Conservation (phyloP, 208 protist genomes). For the Trypanosoma melophagium region DNA sequence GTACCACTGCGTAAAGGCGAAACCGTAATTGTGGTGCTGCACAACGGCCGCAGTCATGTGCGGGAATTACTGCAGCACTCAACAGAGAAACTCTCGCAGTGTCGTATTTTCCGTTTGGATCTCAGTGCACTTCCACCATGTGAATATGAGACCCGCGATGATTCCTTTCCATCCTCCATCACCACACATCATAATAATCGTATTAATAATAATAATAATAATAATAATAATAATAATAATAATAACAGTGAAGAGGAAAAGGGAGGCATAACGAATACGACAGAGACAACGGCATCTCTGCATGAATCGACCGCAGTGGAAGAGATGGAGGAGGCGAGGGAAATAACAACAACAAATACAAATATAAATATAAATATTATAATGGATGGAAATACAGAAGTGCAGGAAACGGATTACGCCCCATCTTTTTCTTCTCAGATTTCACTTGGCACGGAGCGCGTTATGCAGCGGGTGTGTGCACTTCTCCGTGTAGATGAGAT, state of each 20-base stretch:
- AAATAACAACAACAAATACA: not conserved
- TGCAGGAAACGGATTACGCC: not conserved
- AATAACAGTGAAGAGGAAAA: not conserved
- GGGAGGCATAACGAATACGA: no score
- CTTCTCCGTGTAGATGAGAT: conserved; percentile 49
- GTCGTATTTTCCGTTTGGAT: conserved; percentile 66
- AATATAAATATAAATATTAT: not conserved
- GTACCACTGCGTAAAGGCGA: conserved; percentile 49
- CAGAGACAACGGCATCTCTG: not conserved
- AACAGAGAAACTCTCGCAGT: conserved; percentile 49
- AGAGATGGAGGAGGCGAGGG: not conserved
- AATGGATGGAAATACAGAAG: no score
- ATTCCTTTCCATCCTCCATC: not conserved
- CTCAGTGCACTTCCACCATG: conserved; percentile 51
- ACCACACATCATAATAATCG: not conserved
- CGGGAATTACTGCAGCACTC: conserved; percentile 32
- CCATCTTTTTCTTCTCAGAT: conserved; percentile 36
- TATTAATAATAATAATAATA: not conserved
- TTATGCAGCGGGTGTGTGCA: conserved; percentile 34
- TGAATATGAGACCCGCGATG: conserved; percentile 36
- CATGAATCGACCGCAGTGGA: no score
- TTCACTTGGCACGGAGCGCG: conserved; percentile 34
- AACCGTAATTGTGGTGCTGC: conserved; percentile 61
- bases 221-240: not conserved
- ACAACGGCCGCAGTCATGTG: conserved; percentile 33